Base-by-base conservation (phyloP, 371 early-diverging fungal genomes). In the Mortierella sp. region DNA sequence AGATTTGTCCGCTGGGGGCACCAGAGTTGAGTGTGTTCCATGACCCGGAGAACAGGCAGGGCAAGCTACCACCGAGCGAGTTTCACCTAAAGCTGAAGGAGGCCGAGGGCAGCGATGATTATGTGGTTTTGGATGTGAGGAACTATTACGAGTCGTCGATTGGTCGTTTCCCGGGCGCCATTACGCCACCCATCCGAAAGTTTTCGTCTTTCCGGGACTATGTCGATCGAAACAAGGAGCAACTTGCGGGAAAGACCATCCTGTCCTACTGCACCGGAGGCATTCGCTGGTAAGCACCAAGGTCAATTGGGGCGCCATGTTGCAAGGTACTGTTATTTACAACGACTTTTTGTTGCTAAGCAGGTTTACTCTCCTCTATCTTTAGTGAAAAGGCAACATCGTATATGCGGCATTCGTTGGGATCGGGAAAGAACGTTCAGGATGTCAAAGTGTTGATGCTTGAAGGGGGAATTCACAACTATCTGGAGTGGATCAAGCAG, bases 381-480 rank as follows among this genome's bases (percentile, higher is more conserved):
- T 77, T 82, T 40, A 90, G 94, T 65, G 94, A 94, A 71, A 94
- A 93, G 66, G 94, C 93, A 10, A 89, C 92, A 0, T 89, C 91
- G 10, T 93, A 89, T 70, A 77, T 94, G 76, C 85, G 90, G 13
- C 86, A 91, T 37, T 84, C 87, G 7, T 75, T 91, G 39, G 83
- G 86, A 1, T 44, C 70, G 13, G 66, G 43, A 48, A 73, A 68
- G 19, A 43, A 55, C 44, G 31, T 31, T 9, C 66, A 70, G 34
- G 58, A 66, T 37, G 83, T 84, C 9, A 87, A 87, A 34, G 90
- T 93, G 14, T 78, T 85, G 47, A 93, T 92, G 93, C 79, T 94
- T n/a, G 92, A 94, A 13, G 94, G 94, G 19, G 94, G 94, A 1
- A 93, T 94, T 37, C 93, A 94, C 69, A 92, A 92, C 64, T 94